phyloP scores from a whole-genome alignment of 2,329 filamentous ascomycete species.

The Colletotrichum spaethianum region DNA sequence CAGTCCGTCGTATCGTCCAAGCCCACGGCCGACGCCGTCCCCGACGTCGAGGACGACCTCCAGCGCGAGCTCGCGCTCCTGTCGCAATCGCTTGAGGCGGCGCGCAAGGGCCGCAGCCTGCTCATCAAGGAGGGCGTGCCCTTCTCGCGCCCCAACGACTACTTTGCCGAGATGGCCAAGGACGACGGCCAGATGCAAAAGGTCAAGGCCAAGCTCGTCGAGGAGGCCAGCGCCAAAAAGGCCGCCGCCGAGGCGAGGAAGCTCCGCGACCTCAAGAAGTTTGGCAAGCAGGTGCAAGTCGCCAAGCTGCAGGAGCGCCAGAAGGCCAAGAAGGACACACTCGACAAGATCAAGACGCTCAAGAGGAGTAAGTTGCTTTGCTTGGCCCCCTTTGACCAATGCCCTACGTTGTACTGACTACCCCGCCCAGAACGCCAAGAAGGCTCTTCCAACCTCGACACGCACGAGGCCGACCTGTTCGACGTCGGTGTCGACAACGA shows the following conservation, averaged over 20 bases:
- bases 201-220: conserved; percentile 92
- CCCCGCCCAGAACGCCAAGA: conserved; percentile 82
- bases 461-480: conserved; percentile 89
- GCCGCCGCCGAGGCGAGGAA: conserved; percentile 91
- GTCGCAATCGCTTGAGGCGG: conserved; percentile 87
- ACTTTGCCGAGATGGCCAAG: conserved; percentile 99
- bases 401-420: background rate
- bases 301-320: conserved; percentile 95
- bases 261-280: conserved; percentile 97
- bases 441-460: conserved; percentile 71
- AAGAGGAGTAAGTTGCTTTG: conserved; percentile 88
- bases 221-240: conserved; percentile 93
- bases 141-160: conserved; percentile 92
- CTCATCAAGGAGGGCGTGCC: conserved; percentile 86
- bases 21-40: conserved; percentile 76
- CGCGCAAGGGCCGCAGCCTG: conserved; percentile 78
- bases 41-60: conserved; percentile 91
- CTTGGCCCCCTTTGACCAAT: background rate
- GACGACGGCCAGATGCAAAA: conserved; percentile 98
- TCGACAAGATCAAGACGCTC: conserved; percentile 94
- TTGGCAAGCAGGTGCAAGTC: conserved; percentile 97
- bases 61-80: conserved; percentile 95
- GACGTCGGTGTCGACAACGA: conserved; percentile 87
- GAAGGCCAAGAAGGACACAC: conserved; percentile 90
- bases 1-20: conserved; percentile 80